phyloP scores from a whole-genome alignment of 331 rosid genomes.

The Quercus tomentella region DNA sequence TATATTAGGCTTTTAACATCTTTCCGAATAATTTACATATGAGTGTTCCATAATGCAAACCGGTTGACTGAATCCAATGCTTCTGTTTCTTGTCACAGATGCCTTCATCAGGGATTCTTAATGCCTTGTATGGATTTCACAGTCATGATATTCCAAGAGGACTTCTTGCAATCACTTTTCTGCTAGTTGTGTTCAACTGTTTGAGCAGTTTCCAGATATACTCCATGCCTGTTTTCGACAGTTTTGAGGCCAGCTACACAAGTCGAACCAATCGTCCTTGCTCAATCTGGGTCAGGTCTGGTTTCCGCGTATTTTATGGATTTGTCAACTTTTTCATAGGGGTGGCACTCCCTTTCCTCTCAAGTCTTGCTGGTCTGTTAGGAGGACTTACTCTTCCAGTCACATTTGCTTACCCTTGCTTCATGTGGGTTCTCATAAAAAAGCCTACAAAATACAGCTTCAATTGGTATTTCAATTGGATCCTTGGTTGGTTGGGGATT shows the following conservation, averaged over 20 bases:
- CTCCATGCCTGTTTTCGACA: conserved; percentile 98
- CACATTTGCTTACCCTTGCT: conserved; percentile 98
- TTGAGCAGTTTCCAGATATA: conserved; percentile 96
- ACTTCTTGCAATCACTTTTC: conserved; percentile 85
- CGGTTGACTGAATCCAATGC: neutral
- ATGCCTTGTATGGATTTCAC: conserved; percentile 83
- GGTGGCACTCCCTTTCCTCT: conserved; percentile 94
- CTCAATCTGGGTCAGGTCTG: conserved; percentile 93
- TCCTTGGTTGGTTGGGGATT: conserved; percentile 86
- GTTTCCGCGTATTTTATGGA: conserved; percentile 85
- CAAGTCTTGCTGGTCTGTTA: conserved; percentile 89
- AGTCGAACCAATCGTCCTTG: conserved; percentile 97
- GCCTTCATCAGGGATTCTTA: conserved; percentile 93
- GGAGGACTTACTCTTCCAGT: conserved; percentile 99
- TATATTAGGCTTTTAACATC: neutral
- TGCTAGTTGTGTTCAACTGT: conserved; percentile 90
- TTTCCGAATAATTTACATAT: neutral
- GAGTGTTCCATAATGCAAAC: neutral
- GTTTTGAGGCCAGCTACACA: conserved; percentile 97
- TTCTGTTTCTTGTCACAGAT: conserved; percentile 44
- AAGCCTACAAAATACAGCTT: conserved; percentile 89
- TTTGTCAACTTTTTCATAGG: conserved; percentile 88
- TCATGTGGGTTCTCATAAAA: conserved; percentile 97
- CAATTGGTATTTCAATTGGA: conserved; percentile 95
- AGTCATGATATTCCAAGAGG: conserved; percentile 90